phyloP scores from a whole-genome alignment of 202 grass and related monocot genomes.

The Bolboschoenoplectus hybrid region DNA sequence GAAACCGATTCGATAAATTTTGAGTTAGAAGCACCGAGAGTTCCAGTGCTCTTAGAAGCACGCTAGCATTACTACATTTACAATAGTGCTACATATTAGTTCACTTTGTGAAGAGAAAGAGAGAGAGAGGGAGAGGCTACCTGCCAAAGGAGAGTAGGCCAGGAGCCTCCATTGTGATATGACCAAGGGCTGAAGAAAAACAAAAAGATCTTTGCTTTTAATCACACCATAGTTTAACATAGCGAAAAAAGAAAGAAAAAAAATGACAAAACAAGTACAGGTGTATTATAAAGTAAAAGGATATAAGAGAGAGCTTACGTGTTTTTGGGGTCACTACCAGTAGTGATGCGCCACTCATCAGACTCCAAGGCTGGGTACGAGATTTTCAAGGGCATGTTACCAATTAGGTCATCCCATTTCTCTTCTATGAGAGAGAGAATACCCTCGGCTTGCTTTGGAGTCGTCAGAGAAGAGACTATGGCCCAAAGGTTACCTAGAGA shows the following conservation, averaged over 20 bases:
- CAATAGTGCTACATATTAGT: neutral
- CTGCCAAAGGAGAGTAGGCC: constrained; percentile 74
- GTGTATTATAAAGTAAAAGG: neutral
- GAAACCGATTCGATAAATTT: too few species aligned
- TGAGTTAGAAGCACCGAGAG: too few species aligned
- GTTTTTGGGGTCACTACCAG: constrained; percentile 97
- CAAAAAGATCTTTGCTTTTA: constrained; percentile 19
- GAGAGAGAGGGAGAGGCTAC: constrained; percentile 39
- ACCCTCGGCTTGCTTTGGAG: constrained; percentile 87
- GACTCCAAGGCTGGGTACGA: constrained; percentile 90
- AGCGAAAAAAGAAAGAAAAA: neutral
- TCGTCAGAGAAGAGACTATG: constrained; percentile 83
- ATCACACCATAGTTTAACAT: constrained; percentile 27
- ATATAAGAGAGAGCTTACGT: constrained; percentile 62
- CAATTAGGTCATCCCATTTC: constrained; percentile 95
- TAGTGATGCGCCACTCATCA: constrained; percentile 98
- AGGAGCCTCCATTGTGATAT: constrained; percentile 92
- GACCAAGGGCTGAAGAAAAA: constrained; percentile 77
- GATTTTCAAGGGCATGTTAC: constrained; percentile 94
- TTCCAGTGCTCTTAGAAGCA: too few species aligned
- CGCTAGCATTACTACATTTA: neutral
- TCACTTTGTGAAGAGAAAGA: constrained; percentile 1
- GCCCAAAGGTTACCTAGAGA: constrained; percentile 96
- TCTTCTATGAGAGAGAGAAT: constrained; percentile 95
- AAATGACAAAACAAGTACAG: neutral